Percentiles rank a stretch among this genome's conserved stretches.
These are phyloP conservation scores for Calonectria montana DNA, from an alignment of 2,329 filamentous ascomycete species.

Conservation along the genomic window DNA sequence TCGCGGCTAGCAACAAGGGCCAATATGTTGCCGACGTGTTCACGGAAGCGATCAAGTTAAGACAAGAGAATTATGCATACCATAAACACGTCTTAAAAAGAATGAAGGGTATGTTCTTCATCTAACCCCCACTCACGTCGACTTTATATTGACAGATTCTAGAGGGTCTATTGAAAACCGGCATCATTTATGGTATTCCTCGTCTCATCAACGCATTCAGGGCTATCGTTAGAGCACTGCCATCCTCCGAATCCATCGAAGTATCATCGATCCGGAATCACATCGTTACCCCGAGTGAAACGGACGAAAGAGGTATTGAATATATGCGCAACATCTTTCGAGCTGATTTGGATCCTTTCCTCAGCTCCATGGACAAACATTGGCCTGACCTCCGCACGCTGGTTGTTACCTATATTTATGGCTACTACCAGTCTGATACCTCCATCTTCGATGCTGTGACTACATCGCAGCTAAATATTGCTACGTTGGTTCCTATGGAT, in stretches of 20 bases:
- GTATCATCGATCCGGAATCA: constrained; percentile 30
- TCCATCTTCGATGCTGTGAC: constrained; percentile 35
- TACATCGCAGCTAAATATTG: constrained; percentile 40
- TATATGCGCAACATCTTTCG: constrained; percentile 44
- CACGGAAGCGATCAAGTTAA: constrained; percentile 12
- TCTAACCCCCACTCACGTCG: rapidly evolving
- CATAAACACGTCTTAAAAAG: constrained; percentile 25
- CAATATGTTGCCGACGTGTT: constrained; percentile 32
- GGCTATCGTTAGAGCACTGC: constrained; percentile 32
- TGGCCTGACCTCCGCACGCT: constrained; percentile 41
- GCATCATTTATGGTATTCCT: constrained; percentile 43
- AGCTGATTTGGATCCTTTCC: constrained; percentile 40
- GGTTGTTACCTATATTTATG: constrained; percentile 40
- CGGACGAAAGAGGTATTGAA: constrained; percentile 32
- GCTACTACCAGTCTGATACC: constrained; percentile 41
- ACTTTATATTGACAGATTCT: not conserved
- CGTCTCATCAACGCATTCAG: constrained; percentile 42
- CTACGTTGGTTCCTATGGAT: constrained; percentile 41
- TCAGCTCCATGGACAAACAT: constrained; percentile 37
- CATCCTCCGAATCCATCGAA: constrained; percentile 34
- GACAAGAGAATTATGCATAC: constrained; percentile 18
- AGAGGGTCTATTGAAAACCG: constrained; percentile 39
- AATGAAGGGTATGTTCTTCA: constrained; percentile 18
- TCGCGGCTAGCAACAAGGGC: constrained; percentile 33
- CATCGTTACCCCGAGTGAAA: constrained; percentile 29